Base-by-base conservation (phyloP, 805 yeast species). In the Candida peoriensis region DNA sequence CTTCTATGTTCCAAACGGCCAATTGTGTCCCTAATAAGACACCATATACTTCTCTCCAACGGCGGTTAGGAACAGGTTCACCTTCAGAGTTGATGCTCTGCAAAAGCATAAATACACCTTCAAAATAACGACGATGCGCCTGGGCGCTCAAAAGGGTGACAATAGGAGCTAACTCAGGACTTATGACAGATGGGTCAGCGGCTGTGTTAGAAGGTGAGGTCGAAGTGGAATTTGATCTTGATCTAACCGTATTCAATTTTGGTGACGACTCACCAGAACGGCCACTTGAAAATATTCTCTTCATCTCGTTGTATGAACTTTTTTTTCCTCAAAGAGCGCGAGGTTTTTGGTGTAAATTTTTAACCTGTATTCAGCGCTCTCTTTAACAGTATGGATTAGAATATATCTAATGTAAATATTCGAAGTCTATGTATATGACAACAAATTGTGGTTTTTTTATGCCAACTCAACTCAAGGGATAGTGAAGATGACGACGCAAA, bases 21-120 rank as follows among this genome's bases (percentile, higher is more conserved):
- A 93, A 64, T 50, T 90, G 95, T 39, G 86, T 85, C 15, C 98
- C 98, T 4, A 86, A 77, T 27, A 93, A 65, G 12, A 85, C 86
- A 28, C 95, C 97, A 57, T 84, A 93, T 17, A 89, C 96, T 61
- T 93, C 96, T 36, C 72, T 70, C 98, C 98, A 93, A 49, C 72
- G 71, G 30, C 97, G 68, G 32, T 81, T 84, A 0, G 81, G 78
- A 4, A 64, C 58, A 0, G 96, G 89, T 37, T 79, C 73, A 8
- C 98, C 98, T 46, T 90, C 96, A 18, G 84, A 75, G 51, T 79
- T 78, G 47, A 84, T 63, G 47, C 83, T 90, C 47, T 79, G 77
- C 41, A 82, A 64, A 8, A 84, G 59, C 81, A 82, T 74, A 51
- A 84, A 76, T 3, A 80, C 75, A 35, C 90, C 93, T 47, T 82